These are phyloP conservation scores for Aspergillus tubingensis DNA, from an alignment of 2,329 filamentous ascomycete genomes.

Conservation along the genomic window DNA sequence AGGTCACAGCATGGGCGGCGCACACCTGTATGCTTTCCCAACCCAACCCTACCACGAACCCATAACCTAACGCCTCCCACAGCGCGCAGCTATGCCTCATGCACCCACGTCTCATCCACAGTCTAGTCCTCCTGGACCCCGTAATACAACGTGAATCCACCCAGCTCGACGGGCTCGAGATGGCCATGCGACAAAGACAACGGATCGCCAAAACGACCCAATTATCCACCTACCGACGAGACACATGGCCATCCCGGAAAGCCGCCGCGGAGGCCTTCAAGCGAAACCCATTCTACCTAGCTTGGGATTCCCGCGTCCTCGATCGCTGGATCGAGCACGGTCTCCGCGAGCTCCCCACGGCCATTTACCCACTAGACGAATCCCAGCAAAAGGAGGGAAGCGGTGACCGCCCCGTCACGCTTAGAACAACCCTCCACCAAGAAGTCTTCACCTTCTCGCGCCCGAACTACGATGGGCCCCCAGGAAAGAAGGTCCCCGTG, in stretches of 20 bases:
- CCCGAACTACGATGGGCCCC: constrained; percentile 62
- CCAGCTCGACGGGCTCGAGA: constrained; percentile 33
- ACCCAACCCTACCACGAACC: constrained; percentile 5
- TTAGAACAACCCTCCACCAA: constrained; percentile 80
- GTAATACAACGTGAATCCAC: constrained; percentile 63
- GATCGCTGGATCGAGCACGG: constrained; percentile 73
- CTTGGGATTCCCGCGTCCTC: constrained; percentile 80
- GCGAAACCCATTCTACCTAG: constrained; percentile 72
- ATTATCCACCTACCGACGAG: constrained; percentile 71
- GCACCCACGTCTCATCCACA: constrained; percentile 77
- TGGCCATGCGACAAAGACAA: constrained; percentile 23
- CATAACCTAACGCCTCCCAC: neutral
- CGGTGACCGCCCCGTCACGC: constrained; percentile 59
- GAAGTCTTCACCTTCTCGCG: constrained; percentile 64
- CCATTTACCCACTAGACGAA: constrained; percentile 36
- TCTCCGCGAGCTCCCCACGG: constrained; percentile 71
- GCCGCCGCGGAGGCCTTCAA: constrained; percentile 68
- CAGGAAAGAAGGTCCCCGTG: constrained; percentile 35
- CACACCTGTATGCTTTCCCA: constrained; percentile 56
- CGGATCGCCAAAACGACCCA: constrained; percentile 42
- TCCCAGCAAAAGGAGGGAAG: constrained; percentile 12
- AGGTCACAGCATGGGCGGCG: constrained; percentile 86
- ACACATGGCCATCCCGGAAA: constrained; percentile 75
- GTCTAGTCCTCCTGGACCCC: constrained; percentile 79
- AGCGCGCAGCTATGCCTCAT: constrained; percentile 68